phyloP scores from a whole-genome alignment of 2,329 filamentous ascomycete genomes.

The Fusarium sp. region DNA sequence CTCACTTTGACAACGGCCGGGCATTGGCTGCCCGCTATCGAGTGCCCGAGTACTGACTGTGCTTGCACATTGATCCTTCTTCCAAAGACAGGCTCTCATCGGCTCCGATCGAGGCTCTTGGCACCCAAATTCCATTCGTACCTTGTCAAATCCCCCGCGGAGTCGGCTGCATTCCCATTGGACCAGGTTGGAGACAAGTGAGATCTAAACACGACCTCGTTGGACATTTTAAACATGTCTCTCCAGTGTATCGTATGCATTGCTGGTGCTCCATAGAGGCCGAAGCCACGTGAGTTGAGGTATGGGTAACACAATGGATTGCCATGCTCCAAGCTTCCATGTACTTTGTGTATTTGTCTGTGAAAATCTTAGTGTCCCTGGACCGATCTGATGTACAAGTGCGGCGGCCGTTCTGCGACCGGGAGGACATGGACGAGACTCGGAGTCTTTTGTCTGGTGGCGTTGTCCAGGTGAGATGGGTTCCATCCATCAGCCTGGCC shows the following conservation, averaged over 20 bases:
- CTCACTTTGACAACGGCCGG: background rate
- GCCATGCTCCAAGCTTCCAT: constrained; percentile 5
- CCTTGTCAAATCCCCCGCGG: constrained; percentile 33
- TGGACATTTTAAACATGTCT: constrained; percentile 2
- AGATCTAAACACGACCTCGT: constrained; percentile 20
- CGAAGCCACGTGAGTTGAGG: constrained; percentile 27
- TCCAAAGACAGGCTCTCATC: constrained; percentile 6
- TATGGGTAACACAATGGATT: constrained; percentile 13
- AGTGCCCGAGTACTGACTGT: background rate
- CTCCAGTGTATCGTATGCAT: constrained; percentile 8
- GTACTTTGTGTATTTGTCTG: background rate
- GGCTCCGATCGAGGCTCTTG: constrained; percentile 21
- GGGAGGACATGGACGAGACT: constrained; percentile 6
- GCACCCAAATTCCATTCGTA: constrained; percentile 32
- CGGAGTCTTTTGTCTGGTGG: constrained; percentile 34
- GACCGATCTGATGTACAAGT: constrained; percentile 13
- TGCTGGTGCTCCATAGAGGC: constrained; percentile 6
- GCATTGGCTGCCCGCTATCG: constrained; percentile 8
- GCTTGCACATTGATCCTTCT: constrained; percentile 7
- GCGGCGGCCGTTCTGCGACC: constrained; percentile 19
- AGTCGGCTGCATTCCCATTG: constrained; percentile 37
- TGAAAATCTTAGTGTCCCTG: constrained; percentile 18
- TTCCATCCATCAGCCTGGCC: constrained; percentile 36
- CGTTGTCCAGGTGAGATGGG: constrained; percentile 30
- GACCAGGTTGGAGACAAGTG: constrained; percentile 16